Conservation (phyloP, 2,329 filamentous ascomycete species). For the Raffaelea albimanens region DNA sequence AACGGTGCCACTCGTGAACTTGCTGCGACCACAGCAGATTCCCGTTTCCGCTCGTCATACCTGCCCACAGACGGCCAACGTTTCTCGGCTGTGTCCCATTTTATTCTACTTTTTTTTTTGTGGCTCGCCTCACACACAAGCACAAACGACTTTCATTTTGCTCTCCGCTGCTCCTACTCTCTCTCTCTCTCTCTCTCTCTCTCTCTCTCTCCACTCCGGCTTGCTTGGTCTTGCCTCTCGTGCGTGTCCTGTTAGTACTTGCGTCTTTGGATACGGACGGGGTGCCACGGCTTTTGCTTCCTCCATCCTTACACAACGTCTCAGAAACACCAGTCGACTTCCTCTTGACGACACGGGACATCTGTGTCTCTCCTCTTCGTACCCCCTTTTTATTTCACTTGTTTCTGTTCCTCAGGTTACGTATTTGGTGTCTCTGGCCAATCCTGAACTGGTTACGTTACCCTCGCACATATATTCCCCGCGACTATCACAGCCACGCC, state of each 20-base stretch:
- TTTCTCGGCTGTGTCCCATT: conserved; percentile 1
- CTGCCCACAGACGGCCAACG: conserved; percentile 1
- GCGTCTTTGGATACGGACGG: neutral
- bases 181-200: neutral
- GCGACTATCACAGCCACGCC: neutral
- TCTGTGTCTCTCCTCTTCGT: neutral
- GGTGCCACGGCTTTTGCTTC: neutral
- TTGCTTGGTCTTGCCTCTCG: too few species aligned
- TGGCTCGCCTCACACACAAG: neutral
- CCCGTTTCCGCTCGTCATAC: conserved; percentile 1
- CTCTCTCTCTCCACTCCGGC: neutral
- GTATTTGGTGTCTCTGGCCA: neutral
- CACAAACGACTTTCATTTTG: neutral
- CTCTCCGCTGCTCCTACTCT: neutral
- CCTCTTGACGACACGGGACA: neutral
- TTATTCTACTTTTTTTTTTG: neutral
- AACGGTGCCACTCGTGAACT: conserved; percentile 3
- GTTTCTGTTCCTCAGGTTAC: too few species aligned
- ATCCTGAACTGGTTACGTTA: neutral
- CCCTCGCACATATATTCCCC: neutral
- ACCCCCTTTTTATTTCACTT: neutral
- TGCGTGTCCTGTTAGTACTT: too few species aligned
- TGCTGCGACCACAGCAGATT: conserved; percentile 3
- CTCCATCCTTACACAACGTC: conserved; percentile 5
- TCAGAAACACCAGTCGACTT: neutral